Evolutionary conservation across 1,284 basidiomycete genomes (phyloP).

Genomic region (Meira miltonrushii): DNA sequence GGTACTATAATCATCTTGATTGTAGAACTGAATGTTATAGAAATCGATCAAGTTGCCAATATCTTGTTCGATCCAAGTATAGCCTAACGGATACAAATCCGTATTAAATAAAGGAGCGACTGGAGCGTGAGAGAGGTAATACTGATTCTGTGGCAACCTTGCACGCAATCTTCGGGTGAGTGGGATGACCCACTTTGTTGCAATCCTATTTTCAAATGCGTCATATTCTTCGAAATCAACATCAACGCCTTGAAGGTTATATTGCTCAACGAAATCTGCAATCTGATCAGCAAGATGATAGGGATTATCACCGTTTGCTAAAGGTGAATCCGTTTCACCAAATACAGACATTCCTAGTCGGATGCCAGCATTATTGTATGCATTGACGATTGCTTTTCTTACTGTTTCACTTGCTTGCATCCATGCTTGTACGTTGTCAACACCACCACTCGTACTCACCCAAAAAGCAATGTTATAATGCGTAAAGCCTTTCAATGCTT

Average conservation of each 20-base stretch:
- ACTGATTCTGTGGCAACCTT: neutral
- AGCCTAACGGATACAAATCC: neutral
- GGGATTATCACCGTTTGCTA: constrained; percentile 21
- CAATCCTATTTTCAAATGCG: constrained; percentile 21
- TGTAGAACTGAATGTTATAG: neutral
- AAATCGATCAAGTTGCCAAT: constrained; percentile 2
- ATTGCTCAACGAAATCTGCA: constrained; percentile 55
- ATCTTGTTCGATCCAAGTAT: neutral
- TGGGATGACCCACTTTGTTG: constrained; percentile 33
- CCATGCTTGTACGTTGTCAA: constrained; percentile 51
- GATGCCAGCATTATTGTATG: constrained; percentile 55
- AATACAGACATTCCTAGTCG: constrained; percentile 44
- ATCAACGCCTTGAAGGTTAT: constrained; percentile 60
- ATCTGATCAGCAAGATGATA: constrained; percentile 22
- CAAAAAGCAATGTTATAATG: constrained; percentile 57
- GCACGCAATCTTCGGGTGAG: neutral
- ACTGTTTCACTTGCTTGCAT: constrained; percentile 32
- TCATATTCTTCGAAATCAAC: constrained; percentile 61
- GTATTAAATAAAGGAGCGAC: constrained; percentile 2
- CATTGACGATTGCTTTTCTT: constrained; percentile 44
- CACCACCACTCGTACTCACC: constrained; percentile 51
- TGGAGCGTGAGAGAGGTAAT: neutral
- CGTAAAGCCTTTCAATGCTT: constrained; percentile 39
- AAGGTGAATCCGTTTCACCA: constrained; percentile 60
- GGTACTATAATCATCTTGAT: constrained; percentile 3